phyloP scores from a whole-genome alignment of 768 basidiomycete genomes.

The Amanita inopinata region DNA sequence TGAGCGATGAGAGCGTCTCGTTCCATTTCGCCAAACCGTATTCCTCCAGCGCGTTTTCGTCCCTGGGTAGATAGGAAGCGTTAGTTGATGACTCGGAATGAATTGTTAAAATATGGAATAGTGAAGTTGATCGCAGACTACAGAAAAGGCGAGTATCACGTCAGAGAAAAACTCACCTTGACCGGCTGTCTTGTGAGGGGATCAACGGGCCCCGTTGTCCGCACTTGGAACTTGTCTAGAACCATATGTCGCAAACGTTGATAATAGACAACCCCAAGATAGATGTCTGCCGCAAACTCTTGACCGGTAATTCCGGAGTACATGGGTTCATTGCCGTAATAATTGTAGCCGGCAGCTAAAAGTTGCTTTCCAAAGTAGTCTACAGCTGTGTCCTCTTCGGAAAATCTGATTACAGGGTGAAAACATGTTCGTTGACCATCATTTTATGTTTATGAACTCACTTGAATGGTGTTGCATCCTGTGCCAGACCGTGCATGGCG shows the following conservation, averaged over 20 bases:
- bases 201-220: slow-evolving; percentile 96
- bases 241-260: slow-evolving; percentile 99
- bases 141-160: slow-evolving; percentile 8
- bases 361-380: slow-evolving; percentile 98
- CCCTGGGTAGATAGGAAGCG: slow-evolving; percentile 41
- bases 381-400: slow-evolving; percentile 93
- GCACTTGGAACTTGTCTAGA: slow-evolving; percentile 98
- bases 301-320: slow-evolving; percentile 99
- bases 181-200: slow-evolving; percentile 94
- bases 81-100: not conserved
- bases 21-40: slow-evolving; percentile 99
- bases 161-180: slow-evolving; percentile 59
- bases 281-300: slow-evolving; percentile 98
- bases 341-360: slow-evolving; percentile 90
- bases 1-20: slow-evolving; percentile 98
- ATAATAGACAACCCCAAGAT: slow-evolving; percentile 97
- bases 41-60: slow-evolving; percentile 95
- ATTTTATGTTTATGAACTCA: no score
- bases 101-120: slow-evolving; percentile 1
- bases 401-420: slow-evolving; percentile 60
- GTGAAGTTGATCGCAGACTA: not conserved
- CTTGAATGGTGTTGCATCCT: slow-evolving; percentile 99
- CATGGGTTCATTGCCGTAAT: slow-evolving; percentile 99
- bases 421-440: no score
- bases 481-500: slow-evolving; percentile 95